phyloP scores from a whole-genome alignment of 1,284 basidiomycete genomes.

The Hypsizygus ulmarius region DNA sequence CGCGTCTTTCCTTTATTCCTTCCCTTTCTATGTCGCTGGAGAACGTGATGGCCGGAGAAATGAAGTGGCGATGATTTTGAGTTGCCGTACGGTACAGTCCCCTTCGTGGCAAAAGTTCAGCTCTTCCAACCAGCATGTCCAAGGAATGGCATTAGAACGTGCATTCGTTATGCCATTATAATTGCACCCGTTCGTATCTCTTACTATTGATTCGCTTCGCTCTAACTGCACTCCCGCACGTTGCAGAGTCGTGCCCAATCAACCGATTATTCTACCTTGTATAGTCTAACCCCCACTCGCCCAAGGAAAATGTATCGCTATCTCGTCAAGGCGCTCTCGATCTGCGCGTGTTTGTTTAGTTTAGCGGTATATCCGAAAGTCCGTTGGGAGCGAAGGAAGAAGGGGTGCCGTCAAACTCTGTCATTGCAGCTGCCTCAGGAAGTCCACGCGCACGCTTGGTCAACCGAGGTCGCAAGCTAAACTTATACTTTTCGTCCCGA shows the following conservation, averaged over 20 bases:
- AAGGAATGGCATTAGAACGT: too few relatives aligned
- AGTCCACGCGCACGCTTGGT: not conserved
- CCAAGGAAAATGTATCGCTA: not conserved
- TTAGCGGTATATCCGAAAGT: conserved; percentile 10
- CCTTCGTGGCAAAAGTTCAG: too few relatives aligned
- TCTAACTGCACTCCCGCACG: not conserved
- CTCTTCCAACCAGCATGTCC: too few relatives aligned
- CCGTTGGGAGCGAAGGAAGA: conserved; percentile 2
- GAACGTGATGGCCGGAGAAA: not conserved
- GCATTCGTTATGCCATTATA: too few relatives aligned
- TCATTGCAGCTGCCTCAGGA: not conserved
- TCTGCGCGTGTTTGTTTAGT: not conserved
- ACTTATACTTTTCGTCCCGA: not conserved
- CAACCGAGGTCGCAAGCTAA: not conserved
- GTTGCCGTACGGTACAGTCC: not conserved
- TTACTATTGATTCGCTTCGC: not conserved
- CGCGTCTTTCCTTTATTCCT: not conserved
- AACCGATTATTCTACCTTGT: not conserved
- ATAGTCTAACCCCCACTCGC: not conserved
- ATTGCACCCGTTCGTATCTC: too few relatives aligned
- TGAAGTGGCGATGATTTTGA: conserved; percentile 5
- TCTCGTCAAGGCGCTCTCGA: not conserved
- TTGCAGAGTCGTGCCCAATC: not conserved
- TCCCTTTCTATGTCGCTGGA: not conserved
- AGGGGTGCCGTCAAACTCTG: conserved; percentile 7